phyloP scores from a whole-genome alignment of 106 monocot genomes.

The Amphibolis antarctica region DNA sequence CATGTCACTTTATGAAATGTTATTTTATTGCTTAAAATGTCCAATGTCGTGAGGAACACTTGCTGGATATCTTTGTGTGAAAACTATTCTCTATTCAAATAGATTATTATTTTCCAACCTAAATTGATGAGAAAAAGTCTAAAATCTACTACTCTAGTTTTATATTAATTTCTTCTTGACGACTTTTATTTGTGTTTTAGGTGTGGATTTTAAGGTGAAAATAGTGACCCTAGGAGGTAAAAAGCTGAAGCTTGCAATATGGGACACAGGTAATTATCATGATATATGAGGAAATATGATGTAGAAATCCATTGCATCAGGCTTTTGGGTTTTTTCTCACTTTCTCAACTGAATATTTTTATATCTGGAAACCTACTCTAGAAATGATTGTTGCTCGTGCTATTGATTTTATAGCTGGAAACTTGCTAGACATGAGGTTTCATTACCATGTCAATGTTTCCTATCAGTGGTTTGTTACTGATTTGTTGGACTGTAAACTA shows the following conservation, averaged over 20 bases:
- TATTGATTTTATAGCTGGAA: too few relatives aligned
- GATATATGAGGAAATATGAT: not conserved
- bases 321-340: not conserved
- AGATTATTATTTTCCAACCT: not conserved
- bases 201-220: constrained; percentile 98
- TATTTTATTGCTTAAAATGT: too few relatives aligned
- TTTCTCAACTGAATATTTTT: too few relatives aligned
- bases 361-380: too few relatives aligned
- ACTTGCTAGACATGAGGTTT: too few relatives aligned
- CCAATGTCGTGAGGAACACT: not conserved
- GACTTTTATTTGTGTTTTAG: constrained; percentile 19
- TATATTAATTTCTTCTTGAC: not conserved
- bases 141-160: not conserved
- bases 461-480: too few relatives aligned
- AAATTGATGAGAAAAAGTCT: not conserved
- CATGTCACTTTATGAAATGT: too few relatives aligned
- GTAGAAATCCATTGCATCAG: not conserved
- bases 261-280: constrained; percentile 78
- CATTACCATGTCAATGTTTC: too few relatives aligned
- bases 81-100: not conserved
- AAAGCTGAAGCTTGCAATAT: constrained; percentile 93
- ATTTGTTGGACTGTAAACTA: not conserved
- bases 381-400: too few relatives aligned
- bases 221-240: constrained; percentile 81
- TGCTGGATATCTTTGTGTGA: not conserved